A percentile compares a stretch with the other conserved stretches of the same genome.
Conservation (phyloP, 2,329 filamentous ascomycete genomes). For the Neonectria hederae region DNA sequence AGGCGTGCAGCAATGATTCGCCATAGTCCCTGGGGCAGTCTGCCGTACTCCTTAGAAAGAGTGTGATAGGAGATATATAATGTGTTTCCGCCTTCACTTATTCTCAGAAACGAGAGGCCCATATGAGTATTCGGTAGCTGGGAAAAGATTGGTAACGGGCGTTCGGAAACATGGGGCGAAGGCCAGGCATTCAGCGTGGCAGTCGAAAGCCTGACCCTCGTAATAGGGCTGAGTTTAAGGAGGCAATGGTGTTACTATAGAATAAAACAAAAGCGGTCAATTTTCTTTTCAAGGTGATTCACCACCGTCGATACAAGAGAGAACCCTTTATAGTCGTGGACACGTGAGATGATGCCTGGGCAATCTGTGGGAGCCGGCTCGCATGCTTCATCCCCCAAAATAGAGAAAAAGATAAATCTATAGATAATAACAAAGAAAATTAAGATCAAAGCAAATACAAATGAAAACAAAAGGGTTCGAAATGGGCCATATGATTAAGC, state of each 20-base stretch:
- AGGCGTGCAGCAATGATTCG: conserved; percentile 14
- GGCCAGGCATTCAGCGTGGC: conserved; percentile 22
- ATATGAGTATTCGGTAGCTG: conserved; percentile 22
- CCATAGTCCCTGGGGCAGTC: conserved; percentile 20
- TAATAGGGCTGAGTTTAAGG: no score
- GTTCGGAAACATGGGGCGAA: conserved; percentile 16
- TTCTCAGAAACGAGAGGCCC: conserved; percentile 19
- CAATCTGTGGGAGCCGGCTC: neutral
- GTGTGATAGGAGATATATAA: conserved; percentile 2
- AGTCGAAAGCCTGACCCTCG: neutral
- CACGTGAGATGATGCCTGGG: neutral
- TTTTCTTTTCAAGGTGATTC: neutral
- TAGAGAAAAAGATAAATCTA: neutral
- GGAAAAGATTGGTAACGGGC: conserved; percentile 6
- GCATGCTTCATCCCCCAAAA: neutral
- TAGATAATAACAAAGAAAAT: neutral
- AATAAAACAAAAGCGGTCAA: neutral
- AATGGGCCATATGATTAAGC: neutral
- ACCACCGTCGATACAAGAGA: no score
- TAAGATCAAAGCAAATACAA: neutral
- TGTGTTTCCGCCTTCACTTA: conserved; percentile 16
- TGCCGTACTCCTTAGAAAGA: neutral
- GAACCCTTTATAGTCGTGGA: neutral
- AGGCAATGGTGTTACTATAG: no score
- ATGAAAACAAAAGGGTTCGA: neutral